A percentile compares a stretch with the other conserved stretches of the same genome.
These are phyloP conservation scores for Pichia gijzeniarum DNA, from an alignment of 805 yeast genomes.

Conservation along the genomic window DNA sequence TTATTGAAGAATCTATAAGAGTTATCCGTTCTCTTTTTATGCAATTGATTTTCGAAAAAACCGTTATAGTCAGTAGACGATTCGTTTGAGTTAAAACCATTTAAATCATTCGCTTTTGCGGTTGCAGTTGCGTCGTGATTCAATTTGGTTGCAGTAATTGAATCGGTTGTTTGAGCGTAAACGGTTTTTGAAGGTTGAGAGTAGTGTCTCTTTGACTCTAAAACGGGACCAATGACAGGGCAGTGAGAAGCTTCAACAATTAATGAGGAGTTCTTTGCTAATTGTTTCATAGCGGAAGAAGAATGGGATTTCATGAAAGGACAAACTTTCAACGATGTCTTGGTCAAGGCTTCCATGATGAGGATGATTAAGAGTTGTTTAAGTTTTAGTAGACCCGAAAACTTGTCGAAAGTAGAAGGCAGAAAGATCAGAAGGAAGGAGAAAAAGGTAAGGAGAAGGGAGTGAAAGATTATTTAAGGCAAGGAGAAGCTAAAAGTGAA, in stretches of 20 bases:
- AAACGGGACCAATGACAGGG: slow-evolving; percentile 88
- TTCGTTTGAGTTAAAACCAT: slow-evolving; percentile 39
- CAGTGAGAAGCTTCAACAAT: slow-evolving; percentile 62
- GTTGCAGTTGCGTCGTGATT: slow-evolving; percentile 30
- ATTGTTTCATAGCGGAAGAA: slow-evolving; percentile 50
- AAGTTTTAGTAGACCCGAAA: too few species aligned
- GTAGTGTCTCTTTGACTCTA: slow-evolving; percentile 38
- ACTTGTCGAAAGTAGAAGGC: too few species aligned
- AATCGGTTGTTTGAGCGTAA: slow-evolving; percentile 39
- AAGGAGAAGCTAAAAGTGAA: not conserved
- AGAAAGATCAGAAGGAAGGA: not conserved
- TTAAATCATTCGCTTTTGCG: slow-evolving; percentile 16
- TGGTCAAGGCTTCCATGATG: slow-evolving; percentile 71
- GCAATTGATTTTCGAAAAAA: slow-evolving; percentile 57
- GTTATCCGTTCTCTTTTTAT: slow-evolving; percentile 74
- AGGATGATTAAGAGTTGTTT: not conserved
- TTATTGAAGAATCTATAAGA: slow-evolving; percentile 96
- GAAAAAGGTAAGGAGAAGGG: not conserved
- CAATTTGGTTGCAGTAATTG: slow-evolving; percentile 23
- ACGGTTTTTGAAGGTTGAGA: slow-evolving; percentile 41
- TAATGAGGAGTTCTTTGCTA: slow-evolving; percentile 42
- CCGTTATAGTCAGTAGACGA: slow-evolving; percentile 64
- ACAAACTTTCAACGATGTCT: slow-evolving; percentile 71
- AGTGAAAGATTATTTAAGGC: not conserved
- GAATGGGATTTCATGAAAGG: slow-evolving; percentile 68